Percentiles rank a stretch among this genome's conserved stretches.
phyloP scores from a whole-genome alignment of 2,329 filamentous ascomycete genomes.

The Fusarium nelsonii region DNA sequence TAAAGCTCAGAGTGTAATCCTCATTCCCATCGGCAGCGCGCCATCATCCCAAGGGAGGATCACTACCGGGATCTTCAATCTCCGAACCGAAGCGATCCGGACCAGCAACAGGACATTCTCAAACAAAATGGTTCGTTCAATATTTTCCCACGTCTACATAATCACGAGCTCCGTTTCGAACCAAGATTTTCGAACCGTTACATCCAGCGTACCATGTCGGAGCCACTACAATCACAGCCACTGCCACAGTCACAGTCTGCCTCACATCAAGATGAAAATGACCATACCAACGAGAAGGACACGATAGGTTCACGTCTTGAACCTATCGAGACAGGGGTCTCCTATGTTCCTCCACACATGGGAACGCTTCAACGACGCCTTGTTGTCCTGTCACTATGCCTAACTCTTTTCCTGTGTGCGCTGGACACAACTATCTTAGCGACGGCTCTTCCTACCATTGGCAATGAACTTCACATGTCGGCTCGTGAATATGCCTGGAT shows the following conservation, averaged over 20 bases:
- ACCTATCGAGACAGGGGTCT: slow-evolving; percentile 36
- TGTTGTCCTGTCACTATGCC: slow-evolving; percentile 44
- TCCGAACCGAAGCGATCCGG: slow-evolving; percentile 28
- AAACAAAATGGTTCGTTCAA: slow-evolving; percentile 6
- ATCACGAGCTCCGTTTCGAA: slow-evolving; percentile 12
- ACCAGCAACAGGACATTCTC: not conserved
- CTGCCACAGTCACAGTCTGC: slow-evolving; percentile 14
- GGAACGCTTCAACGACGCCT: slow-evolving; percentile 39
- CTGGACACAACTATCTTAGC: slow-evolving; percentile 49
- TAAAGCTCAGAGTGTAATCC: not conserved
- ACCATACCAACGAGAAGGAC: slow-evolving; percentile 9
- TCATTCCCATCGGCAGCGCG: not conserved
- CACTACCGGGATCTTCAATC: not conserved
- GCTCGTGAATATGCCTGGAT: slow-evolving; percentile 49
- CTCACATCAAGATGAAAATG: slow-evolving; percentile 17
- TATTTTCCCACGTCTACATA: slow-evolving; percentile 21
- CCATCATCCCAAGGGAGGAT: not conserved
- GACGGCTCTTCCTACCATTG: slow-evolving; percentile 49
- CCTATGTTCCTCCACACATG: slow-evolving; percentile 40
- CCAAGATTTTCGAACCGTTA: not conserved
- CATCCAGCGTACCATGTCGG: slow-evolving; percentile 19
- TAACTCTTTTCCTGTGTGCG: slow-evolving; percentile 45
- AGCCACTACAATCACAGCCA: slow-evolving; percentile 15
- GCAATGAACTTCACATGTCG: slow-evolving; percentile 35
- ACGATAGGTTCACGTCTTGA: slow-evolving; percentile 28